Evolutionary conservation across 225 moss, liverwort and hornwort genomes (phyloP).

Genomic region (Marchantia polymorpha): DNA sequence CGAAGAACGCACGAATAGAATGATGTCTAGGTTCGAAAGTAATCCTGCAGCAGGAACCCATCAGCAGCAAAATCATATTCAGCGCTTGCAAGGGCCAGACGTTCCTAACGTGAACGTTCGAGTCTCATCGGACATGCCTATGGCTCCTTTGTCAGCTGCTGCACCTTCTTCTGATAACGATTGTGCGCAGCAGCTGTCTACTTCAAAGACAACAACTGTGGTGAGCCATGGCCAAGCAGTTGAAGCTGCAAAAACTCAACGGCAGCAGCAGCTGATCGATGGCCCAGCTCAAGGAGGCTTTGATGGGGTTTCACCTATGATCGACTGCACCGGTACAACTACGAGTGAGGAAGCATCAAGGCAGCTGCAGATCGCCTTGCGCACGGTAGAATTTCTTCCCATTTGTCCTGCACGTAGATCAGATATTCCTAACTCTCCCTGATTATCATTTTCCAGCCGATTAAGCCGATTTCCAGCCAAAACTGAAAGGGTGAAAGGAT

Average conservation of each 20-base stretch:
- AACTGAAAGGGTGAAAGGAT: no score
- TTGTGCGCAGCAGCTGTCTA: neutral
- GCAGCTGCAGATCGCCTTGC: constrained; percentile 21
- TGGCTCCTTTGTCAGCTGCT: neutral
- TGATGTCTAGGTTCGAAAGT: constrained; percentile 18
- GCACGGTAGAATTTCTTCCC: constrained; percentile 13
- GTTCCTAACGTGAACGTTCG: neutral
- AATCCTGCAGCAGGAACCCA: constrained; percentile 5
- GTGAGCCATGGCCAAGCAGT: neutral
- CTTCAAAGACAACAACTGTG: neutral
- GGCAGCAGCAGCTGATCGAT: constrained; percentile 1
- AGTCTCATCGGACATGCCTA: neutral
- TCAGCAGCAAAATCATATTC: neutral
- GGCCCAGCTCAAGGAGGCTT: neutral
- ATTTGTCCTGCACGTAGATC: neutral
- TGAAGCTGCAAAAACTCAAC: neutral
- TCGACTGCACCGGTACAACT: neutral
- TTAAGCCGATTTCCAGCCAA: no score
- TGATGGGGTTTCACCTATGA: neutral
- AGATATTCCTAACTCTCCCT: no score
- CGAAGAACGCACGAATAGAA: constrained; percentile 13
- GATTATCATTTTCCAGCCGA: no score
- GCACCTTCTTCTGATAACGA: neutral
- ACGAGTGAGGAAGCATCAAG: constrained; percentile 18
- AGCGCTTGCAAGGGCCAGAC: neutral